A percentile compares a stretch with the other conserved stretches of the same genome.
Conservation (phyloP, 2,329 filamentous ascomycete species). For the Trichocomaceae sp. region DNA sequence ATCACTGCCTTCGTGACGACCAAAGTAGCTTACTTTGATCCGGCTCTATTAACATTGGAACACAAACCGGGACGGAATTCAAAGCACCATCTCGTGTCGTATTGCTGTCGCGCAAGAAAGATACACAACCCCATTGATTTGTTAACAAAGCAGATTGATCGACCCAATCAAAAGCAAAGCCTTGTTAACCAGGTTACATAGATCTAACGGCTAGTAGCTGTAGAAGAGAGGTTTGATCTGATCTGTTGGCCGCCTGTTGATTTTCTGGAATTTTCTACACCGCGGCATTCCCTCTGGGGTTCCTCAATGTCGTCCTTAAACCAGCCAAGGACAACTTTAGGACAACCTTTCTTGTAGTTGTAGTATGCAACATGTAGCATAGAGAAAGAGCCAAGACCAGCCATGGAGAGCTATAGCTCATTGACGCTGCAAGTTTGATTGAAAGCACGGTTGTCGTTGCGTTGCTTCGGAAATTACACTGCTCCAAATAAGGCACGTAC, state of each 20-base stretch:
- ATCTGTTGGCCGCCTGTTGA: not conserved
- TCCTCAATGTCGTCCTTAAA: not conserved
- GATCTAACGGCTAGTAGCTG: constrained; percentile 4
- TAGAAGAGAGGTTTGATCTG: not conserved
- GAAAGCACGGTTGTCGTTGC: not conserved
- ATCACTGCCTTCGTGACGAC: not conserved
- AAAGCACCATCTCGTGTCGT: not conserved
- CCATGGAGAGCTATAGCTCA: not conserved
- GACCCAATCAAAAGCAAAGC: not conserved
- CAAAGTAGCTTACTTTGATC: not conserved
- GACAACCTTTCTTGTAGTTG: not conserved
- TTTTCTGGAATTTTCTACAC: constrained; percentile 8
- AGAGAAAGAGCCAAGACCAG: not conserved
- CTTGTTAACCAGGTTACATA: not conserved
- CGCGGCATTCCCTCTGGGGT: not conserved
- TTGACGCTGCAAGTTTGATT: not conserved
- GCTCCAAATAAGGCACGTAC: not conserved
- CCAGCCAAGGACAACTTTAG: not conserved
- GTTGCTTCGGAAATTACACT: not conserved
- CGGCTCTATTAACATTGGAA: not conserved
- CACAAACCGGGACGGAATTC: not conserved
- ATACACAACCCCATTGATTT: not conserved
- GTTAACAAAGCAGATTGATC: not conserved
- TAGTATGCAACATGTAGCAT: not conserved
- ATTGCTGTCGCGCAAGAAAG: not conserved